Conservation (phyloP, 495 filamentous ascomycete species). For the Daldinia loculata region DNA sequence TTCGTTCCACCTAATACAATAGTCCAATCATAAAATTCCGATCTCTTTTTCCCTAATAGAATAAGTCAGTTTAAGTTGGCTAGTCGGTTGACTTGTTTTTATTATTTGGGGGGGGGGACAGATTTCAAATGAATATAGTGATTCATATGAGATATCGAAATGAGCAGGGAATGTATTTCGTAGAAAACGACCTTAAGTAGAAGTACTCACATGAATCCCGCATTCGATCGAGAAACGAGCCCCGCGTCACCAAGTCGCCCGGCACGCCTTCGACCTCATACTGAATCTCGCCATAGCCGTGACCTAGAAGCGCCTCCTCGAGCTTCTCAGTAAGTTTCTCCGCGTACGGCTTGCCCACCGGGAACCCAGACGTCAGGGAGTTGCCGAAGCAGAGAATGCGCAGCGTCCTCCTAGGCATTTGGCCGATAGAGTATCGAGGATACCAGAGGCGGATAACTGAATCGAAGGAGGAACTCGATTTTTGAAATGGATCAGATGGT, state of each 20-base stretch:
- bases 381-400: slow-evolving; percentile 72
- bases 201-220: slow-evolving; percentile 50
- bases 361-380: slow-evolving; percentile 68
- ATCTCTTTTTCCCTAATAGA: slow-evolving; percentile 22
- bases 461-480: background rate
- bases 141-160: background rate
- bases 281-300: slow-evolving; percentile 40
- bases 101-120: background rate
- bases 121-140: background rate
- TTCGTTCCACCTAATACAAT: slow-evolving; percentile 69
- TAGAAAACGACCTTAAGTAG: background rate
- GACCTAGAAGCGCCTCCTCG: slow-evolving; percentile 51
- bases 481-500: background rate
- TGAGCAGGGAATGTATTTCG: background rate
- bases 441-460: background rate
- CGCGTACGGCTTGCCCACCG: slow-evolving; percentile 62
- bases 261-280: slow-evolving; percentile 55
- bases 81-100: background rate
- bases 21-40: slow-evolving; percentile 52
- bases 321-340: slow-evolving; percentile 50
- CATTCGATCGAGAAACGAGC: slow-evolving; percentile 58
- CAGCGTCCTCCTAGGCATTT: slow-evolving; percentile 40
- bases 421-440: background rate
- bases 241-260: slow-evolving; percentile 60
- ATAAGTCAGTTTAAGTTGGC: slow-evolving; percentile 5